Evolutionary conservation across 345 rosid species (phyloP), one percentile per base, ranked within the genome.

Genomic region (Tarenaya hassleriana): DNA sequence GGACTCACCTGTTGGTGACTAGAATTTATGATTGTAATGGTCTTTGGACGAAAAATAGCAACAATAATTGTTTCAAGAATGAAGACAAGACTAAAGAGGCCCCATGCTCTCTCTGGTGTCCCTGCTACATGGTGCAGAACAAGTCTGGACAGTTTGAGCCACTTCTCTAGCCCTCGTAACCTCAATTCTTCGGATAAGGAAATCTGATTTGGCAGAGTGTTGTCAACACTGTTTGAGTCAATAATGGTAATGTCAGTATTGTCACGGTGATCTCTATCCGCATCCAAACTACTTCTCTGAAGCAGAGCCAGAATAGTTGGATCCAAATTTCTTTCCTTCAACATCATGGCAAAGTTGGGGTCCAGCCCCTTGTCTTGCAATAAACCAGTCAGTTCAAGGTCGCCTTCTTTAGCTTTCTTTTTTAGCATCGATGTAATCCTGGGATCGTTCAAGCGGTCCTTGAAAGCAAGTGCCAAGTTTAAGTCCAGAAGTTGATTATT

Each of bases 301-400:
- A 94, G 82, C 58, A 94, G 77, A 47, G 99, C 99, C 64, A 94
- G 73, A 47, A 94, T 83, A 34, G 94, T 88, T 21, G 95, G 97
- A 74, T 94, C 99, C 82, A 94, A 77, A 62, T 73, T 78, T 64
- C 81, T 94, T 75, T 94, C 99, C 69, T 94, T 86, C 72, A 94
- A 69, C 99, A 94, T 94, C 79, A 94, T 76, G 50, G 97, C 99
- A 76, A 94, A 94, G 79, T 94, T 88, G 58, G 99, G 99, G 76
- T 94, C 99, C 74, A 94, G 73, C 50, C 99, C 99, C 72, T 94
- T 94, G 71, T 88, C 78, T 69, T 94, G 94, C 76, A 94, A 73
- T 75, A 94, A 71, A 71, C 71, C 81, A 69, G 84, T 68, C 71
- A 88, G 77, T 31, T 94, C 99, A 48, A 68, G 67, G 66, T 94